These are phyloP conservation scores for Blepharisma undulans DNA, from an alignment of 169 alveolate species.

Conservation along the genomic window DNA sequence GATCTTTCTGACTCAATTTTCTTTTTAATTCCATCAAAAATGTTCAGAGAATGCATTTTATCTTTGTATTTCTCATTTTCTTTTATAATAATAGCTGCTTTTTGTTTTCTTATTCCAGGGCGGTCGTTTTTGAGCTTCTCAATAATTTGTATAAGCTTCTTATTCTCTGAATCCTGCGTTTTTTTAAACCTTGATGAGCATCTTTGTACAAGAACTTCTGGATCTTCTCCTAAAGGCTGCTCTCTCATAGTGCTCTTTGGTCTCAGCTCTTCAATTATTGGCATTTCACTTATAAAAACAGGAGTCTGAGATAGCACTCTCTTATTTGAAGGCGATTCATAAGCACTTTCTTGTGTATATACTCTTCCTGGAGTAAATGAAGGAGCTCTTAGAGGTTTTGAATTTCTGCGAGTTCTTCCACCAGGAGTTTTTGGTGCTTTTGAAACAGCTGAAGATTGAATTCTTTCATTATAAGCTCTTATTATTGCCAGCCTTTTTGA, in stretches of 20 bases:
- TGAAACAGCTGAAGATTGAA: not conserved
- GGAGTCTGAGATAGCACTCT: not conserved
- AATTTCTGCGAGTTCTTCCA: not conserved
- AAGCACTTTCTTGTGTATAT: not conserved
- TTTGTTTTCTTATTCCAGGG: not conserved
- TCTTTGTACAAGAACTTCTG: slow-evolving; percentile 7
- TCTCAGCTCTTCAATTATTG: too few species aligned
- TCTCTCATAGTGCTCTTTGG: too few species aligned
- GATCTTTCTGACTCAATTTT: not conserved
- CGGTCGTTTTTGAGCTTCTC: not conserved
- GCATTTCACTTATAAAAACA: not conserved
- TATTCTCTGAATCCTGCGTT: not conserved
- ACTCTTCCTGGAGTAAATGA: not conserved
- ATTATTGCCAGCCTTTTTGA: not conserved
- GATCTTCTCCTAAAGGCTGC: not conserved
- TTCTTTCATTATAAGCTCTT: slow-evolving; percentile 25
- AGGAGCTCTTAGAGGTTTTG: not conserved
- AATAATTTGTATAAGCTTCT: not conserved
- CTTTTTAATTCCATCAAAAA: not conserved
- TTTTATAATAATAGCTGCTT: not conserved
- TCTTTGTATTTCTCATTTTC: slow-evolving; percentile 30
- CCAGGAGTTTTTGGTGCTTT: not conserved
- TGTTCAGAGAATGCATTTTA: not conserved
- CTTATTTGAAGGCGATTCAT: not conserved
- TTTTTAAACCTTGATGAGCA: slow-evolving; percentile 7